A percentile compares a stretch with the other conserved stretches of the same genome.
phyloP scores from a whole-genome alignment of 2,329 filamentous ascomycete species.

The Ophiostoma ips region DNA sequence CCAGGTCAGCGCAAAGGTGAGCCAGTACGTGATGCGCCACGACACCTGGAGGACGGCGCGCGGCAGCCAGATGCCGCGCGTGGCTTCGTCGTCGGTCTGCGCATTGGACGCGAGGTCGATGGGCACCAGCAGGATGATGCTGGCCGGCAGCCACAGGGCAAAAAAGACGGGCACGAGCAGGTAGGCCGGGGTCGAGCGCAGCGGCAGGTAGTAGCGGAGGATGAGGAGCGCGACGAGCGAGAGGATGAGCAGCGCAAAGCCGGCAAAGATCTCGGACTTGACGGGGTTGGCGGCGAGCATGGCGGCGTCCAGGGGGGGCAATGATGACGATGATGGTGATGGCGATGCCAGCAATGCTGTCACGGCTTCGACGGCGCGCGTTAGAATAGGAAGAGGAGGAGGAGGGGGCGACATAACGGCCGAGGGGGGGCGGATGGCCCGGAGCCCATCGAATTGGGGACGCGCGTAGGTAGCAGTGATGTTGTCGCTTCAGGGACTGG shows the following conservation, averaged over 20 bases:
- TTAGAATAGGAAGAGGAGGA: too few relatives aligned
- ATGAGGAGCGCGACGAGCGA: constrained; percentile 68
- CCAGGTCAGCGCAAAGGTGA: constrained; percentile 93
- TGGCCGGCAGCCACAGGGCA: constrained; percentile 82
- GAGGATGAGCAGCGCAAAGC: constrained; percentile 58
- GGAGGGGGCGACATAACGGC: constrained; percentile 8
- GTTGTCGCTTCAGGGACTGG: not conserved
- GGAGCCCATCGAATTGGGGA: constrained; percentile 7
- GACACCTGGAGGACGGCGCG: constrained; percentile 65
- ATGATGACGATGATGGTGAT: not conserved
- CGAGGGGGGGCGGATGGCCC: constrained; percentile 4
- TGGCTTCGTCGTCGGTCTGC: constrained; percentile 52
- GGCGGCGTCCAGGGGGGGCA: not conserved
- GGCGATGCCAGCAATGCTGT: not conserved
- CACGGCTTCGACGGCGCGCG: constrained; percentile 2
- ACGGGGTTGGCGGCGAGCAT: constrained; percentile 33
- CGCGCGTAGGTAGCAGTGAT: not conserved
- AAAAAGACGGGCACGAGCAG: constrained; percentile 88
- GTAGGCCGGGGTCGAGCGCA: constrained; percentile 82
- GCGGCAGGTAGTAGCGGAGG: constrained; percentile 75
- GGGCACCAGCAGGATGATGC: constrained; percentile 81
- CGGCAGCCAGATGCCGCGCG: constrained; percentile 77
- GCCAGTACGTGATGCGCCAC: constrained; percentile 94
- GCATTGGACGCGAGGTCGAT: constrained; percentile 89
- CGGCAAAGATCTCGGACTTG: constrained; percentile 66